Base-by-base conservation (phyloP, 1,284 basidiomycete species). In the Laetiporus sulphureus region DNA sequence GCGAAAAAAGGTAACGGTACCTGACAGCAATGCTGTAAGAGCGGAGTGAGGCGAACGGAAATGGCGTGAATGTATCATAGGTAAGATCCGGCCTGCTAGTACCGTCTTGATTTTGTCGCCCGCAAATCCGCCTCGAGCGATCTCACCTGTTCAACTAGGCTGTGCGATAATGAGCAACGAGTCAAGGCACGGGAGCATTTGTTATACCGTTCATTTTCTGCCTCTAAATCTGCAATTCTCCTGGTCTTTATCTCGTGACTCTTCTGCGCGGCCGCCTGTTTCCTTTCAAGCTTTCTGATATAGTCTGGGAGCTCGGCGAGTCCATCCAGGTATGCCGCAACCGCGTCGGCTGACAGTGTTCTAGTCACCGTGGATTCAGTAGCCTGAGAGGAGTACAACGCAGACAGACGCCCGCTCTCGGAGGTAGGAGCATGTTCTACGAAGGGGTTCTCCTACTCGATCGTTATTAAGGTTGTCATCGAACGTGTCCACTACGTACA, bases 241-340 rank as follows among this genome's bases (percentile, higher is more conserved):
- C 49, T 55, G 7, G 54, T 55, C 50, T 71, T 75, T 4, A 61
- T 58, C 3, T 59, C 57, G 23, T 63, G 61, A 32, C 61, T 63
- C 34, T 59, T 58, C 35, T 62, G 60, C 36, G 67, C 57, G 8
- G 70, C 68, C 3, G 55, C 53, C 12, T 55, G 52, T 41, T 62
- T 64, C 32, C 66, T 59, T 45, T 72, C 66, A 24, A 76, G 56
- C 43, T 64, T 67, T 25, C 54, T 52, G 20, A 75, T 53, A 37
- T 69, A 65, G 5, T 59, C 53, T 30, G 56, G 56, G 3, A 67
- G 32, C 6, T 38, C 37, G 11, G 48, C 41, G 31, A 50, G 48
- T 16, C 34, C 39, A 11, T 40, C 36, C 8, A 50, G 21, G 15
- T 50, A 50, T 12, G 38, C 27, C 46, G 46, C 38, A 44, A 56